Conservation (phyloP, 352 stramenopile species). For the Phytophthora hybrid region DNA sequence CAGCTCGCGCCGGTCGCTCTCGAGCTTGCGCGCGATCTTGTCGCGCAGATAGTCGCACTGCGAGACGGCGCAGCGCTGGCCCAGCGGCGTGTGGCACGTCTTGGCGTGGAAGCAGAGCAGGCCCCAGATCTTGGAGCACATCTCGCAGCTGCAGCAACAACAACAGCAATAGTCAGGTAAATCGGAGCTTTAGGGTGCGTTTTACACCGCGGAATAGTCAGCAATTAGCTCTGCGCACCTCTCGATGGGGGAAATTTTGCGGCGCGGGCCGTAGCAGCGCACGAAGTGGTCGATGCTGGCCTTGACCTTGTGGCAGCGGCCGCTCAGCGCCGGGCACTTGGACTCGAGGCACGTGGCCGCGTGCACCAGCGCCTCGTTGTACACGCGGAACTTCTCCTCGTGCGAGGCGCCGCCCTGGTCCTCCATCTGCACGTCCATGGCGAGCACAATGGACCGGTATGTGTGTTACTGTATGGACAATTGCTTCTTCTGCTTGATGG, state of each 20-base stretch:
- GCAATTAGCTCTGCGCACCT: too few relatives aligned
- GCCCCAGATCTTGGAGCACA: slow-evolving; percentile 88
- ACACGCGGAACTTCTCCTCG: slow-evolving; percentile 88
- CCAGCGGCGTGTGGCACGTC: slow-evolving; percentile 62
- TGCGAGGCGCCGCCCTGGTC: slow-evolving; percentile 47
- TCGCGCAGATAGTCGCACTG: slow-evolving; percentile 89
- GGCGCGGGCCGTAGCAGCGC: slow-evolving; percentile 81
- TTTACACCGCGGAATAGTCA: not conserved
- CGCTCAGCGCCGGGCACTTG: slow-evolving; percentile 67
- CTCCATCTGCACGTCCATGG: slow-evolving; percentile 63
- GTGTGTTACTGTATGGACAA: not conserved
- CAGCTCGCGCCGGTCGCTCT: slow-evolving; percentile 69
- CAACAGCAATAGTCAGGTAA: not conserved
- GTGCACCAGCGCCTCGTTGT: slow-evolving; percentile 85
- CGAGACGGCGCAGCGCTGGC: slow-evolving; percentile 75
- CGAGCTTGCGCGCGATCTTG: slow-evolving; percentile 83
- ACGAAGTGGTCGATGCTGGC: slow-evolving; percentile 91
- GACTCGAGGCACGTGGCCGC: slow-evolving; percentile 63
- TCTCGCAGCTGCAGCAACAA: slow-evolving; percentile 66
- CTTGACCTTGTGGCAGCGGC: slow-evolving; percentile 89
- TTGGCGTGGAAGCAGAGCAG: slow-evolving; percentile 90
- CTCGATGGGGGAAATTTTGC: slow-evolving; percentile 77
- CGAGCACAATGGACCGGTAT: not conserved
- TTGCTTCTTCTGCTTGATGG: not conserved
- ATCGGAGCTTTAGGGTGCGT: not conserved